phyloP scores from a whole-genome alignment of 805 yeast species.

The Komagataella ulmi region DNA sequence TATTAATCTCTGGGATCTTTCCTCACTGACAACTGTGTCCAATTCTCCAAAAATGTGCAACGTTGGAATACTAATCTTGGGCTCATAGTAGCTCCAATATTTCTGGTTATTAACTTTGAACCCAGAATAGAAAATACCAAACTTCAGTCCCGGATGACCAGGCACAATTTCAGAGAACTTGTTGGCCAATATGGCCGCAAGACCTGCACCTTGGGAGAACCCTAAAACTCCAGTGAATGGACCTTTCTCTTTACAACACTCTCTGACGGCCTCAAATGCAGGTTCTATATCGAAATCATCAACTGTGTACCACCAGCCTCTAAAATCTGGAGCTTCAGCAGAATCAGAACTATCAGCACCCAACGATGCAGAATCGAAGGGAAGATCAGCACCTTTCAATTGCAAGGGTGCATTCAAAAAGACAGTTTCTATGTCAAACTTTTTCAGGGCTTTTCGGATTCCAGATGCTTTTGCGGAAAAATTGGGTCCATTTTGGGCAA shows the following conservation, averaged over 20 bases:
- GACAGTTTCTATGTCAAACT: conserved; percentile 51
- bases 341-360: conserved; percentile 31
- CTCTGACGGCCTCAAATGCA: conserved; percentile 35
- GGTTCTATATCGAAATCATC: conserved; percentile 19
- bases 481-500: conserved; percentile 68
- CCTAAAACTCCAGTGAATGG: conserved; percentile 88
- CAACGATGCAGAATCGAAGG: conserved; percentile 39
- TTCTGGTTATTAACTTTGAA: conserved; percentile 16
- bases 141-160: conserved; percentile 38
- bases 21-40: conserved; percentile 75
- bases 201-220: conserved; percentile 90
- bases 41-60: conserved; percentile 77
- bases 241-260: conserved; percentile 41
- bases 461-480: conserved; percentile 89
- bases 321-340: conserved; percentile 16
- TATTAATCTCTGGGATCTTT: conserved; percentile 49
- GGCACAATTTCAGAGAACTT: conserved; percentile 42
- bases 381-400: conserved; percentile 58
- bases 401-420: conserved; percentile 71
- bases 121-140: conserved; percentile 70
- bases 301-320: conserved; percentile 60
- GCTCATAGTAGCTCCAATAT: conserved; percentile 15
- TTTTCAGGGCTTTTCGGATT: conserved; percentile 59
- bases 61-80: conserved; percentile 21
- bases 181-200: conserved; percentile 59